Percentiles rank a stretch among this genome's conserved stretches.
Conservation (phyloP, 73 alveolate species). For the Paraurostyla sp. region DNA sequence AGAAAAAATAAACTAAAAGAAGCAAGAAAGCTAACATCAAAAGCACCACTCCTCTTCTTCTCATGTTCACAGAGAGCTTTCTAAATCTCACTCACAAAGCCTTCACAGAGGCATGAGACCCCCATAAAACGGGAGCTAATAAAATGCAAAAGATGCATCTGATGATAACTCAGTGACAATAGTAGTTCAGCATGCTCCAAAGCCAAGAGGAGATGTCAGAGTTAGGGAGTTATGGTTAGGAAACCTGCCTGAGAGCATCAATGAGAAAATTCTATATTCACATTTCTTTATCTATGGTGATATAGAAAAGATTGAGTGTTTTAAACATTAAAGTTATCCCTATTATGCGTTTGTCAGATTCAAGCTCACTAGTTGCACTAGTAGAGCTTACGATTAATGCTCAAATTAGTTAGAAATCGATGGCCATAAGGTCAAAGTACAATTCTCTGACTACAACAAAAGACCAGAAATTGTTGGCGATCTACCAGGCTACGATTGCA, state of each 20-base stretch:
- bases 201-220: constrained; percentile 52
- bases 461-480: constrained; percentile 78
- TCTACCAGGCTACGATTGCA: constrained; percentile 71
- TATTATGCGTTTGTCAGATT: constrained; percentile 75
- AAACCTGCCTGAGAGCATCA: constrained; percentile 74
- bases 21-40: constrained; percentile 2
- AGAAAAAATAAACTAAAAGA: constrained; percentile 4
- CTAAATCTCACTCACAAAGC: constrained; percentile 45
- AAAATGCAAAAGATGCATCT: not conserved
- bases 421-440: constrained; percentile 70
- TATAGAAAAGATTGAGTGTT: constrained; percentile 76
- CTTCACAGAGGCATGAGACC: not conserved
- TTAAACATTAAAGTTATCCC: constrained; percentile 61
- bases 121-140: not conserved
- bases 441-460: constrained; percentile 56
- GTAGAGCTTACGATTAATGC: constrained; percentile 63
- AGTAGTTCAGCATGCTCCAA: not conserved
- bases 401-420: constrained; percentile 46
- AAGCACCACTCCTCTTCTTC: too few relatives aligned
- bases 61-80: not conserved
- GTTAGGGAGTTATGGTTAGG: constrained; percentile 80
- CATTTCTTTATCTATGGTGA: constrained; percentile 83
- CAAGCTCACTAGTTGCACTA: constrained; percentile 63
- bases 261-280: constrained; percentile 72
- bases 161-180: constrained; percentile 29